phyloP scores from a whole-genome alignment of 257 asterid genomes.

The Primulina tabacum region DNA sequence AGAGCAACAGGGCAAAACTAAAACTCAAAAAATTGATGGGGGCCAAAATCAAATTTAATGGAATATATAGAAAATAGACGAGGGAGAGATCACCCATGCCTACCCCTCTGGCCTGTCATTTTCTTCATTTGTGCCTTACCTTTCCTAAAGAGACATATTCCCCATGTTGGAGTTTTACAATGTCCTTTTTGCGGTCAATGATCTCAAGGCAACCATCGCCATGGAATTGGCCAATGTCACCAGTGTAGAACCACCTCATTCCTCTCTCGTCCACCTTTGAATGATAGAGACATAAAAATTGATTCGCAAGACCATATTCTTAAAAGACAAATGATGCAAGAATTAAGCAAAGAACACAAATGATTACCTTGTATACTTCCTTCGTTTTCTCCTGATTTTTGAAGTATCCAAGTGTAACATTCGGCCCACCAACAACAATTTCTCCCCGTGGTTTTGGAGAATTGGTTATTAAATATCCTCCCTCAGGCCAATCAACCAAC shows the following conservation, averaged over 20 bases:
- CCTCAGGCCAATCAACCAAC: constrained; percentile 96
- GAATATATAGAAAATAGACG: neutral
- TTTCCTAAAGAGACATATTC: constrained; percentile 96
- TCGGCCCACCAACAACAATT: constrained; percentile 90
- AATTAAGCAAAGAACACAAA: constrained; percentile 1
- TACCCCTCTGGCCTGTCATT: neutral
- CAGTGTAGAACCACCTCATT: constrained; percentile 89
- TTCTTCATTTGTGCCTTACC: constrained; percentile 35
- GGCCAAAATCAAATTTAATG: no score
- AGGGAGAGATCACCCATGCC: neutral
- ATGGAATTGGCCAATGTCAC: constrained; percentile 89
- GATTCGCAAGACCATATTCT: constrained; percentile 8
- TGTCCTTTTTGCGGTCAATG: constrained; percentile 93
- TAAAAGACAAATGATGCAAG: neutral
- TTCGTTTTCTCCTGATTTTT: constrained; percentile 78
- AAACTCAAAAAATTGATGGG: neutral
- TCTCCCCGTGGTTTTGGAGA: constrained; percentile 92
- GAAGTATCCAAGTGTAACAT: constrained; percentile 90
- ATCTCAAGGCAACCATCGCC: constrained; percentile 93
- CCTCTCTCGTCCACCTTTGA: constrained; percentile 78
- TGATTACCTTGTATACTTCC: constrained; percentile 84
- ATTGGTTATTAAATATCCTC: constrained; percentile 78
- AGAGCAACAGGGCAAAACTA: neutral
- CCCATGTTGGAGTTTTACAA: constrained; percentile 94
- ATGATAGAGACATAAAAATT: constrained; percentile 13